Conservation (phyloP, 306 rosid species). For the Senna siamea region DNA sequence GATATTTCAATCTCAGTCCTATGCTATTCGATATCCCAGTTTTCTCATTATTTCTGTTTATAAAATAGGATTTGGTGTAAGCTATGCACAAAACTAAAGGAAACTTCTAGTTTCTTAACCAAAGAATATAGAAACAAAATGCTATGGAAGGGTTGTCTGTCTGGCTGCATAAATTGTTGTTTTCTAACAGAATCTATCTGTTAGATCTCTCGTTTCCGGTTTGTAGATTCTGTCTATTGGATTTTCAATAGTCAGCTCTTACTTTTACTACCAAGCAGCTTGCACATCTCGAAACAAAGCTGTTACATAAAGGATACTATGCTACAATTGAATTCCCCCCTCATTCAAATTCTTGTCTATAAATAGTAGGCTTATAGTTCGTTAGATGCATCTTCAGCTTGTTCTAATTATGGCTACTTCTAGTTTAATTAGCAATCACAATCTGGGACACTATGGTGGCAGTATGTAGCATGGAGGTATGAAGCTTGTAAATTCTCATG, state of each 20-base stretch:
- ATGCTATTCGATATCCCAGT: too few species aligned
- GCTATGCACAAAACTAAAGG: too few species aligned
- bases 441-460: background rate
- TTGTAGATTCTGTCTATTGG: background rate
- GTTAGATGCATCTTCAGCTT: too few species aligned
- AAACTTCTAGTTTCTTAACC: too few species aligned
- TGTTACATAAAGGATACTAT: background rate
- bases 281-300: background rate
- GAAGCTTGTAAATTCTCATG: background rate
- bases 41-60: too few species aligned
- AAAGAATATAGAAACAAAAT: too few species aligned
- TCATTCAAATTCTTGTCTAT: too few species aligned
- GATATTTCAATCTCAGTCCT: too few species aligned
- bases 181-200: background rate
- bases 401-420: background rate
- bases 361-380: too few species aligned
- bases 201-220: background rate
- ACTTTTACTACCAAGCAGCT: background rate
- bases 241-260: background rate
- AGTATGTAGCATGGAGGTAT: slow-evolving; percentile 18
- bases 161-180: too few species aligned
- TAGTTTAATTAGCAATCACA: background rate
- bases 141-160: too few species aligned
- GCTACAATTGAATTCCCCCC: slow-evolving; percentile 4
- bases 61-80: too few species aligned